Evolutionary conservation across 75 land plant genomes (phyloP).

Genomic region (Picea glauca): DNA sequence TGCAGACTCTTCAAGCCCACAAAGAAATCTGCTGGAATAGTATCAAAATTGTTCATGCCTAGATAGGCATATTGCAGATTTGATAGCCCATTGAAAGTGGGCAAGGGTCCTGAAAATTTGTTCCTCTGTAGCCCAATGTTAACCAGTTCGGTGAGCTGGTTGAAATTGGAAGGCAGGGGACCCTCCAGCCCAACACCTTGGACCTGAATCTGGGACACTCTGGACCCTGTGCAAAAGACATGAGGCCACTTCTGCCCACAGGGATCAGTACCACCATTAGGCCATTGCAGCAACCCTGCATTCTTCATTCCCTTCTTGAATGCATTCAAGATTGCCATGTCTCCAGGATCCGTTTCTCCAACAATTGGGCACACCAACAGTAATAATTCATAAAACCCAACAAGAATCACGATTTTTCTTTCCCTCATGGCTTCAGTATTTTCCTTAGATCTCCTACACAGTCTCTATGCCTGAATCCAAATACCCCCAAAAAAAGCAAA

Average conservation of each 20-base stretch:
- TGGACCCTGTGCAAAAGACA: constrained; percentile 25
- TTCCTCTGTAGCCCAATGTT: constrained; percentile 70
- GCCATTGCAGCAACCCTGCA: constrained; percentile 59
- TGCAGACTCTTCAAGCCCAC: constrained; percentile 34
- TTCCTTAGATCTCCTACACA: too few relatives aligned
- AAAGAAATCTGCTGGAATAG: constrained; percentile 80
- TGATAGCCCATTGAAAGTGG: constrained; percentile 62
- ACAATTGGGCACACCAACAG: not conserved
- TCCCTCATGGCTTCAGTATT: too few relatives aligned
- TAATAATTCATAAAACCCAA: not conserved
- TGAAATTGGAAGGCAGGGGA: constrained; percentile 52
- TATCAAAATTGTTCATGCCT: constrained; percentile 50
- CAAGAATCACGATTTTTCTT: too few relatives aligned
- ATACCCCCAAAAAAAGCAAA: too few relatives aligned
- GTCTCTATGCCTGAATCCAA: too few relatives aligned
- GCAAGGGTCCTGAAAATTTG: constrained; percentile 50
- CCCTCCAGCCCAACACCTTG: constrained; percentile 47
- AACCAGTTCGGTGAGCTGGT: constrained; percentile 44
- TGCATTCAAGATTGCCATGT: constrained; percentile 41
- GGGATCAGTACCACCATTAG: constrained; percentile 54
- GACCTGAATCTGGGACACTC: constrained; percentile 65
- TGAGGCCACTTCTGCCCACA: constrained; percentile 57
- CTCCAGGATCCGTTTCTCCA: constrained; percentile 46
- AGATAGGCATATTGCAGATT: constrained; percentile 47
- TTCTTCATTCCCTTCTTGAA: constrained; percentile 57